Evolutionary conservation across 176 grass and related monocot genomes (phyloP).

Genomic region (Zea luxurians): DNA sequence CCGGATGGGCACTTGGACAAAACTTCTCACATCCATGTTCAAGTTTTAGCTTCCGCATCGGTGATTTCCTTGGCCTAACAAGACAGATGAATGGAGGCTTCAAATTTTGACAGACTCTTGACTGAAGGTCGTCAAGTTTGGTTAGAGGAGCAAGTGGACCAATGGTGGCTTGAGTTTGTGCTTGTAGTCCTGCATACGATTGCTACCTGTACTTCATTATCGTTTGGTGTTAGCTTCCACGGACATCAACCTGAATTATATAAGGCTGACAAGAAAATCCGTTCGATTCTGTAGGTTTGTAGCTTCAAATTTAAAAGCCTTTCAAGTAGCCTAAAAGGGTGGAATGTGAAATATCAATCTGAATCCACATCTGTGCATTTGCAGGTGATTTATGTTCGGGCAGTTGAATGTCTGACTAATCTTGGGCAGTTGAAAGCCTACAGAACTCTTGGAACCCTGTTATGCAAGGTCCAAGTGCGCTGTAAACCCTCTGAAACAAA

Average conservation of each 20-base stretch:
- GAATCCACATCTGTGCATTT: neutral
- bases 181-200: neutral
- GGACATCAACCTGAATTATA: slow-evolving; percentile 32
- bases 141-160: neutral
- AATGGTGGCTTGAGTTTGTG: neutral
- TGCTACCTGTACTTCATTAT: neutral
- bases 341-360: slow-evolving; percentile 21
- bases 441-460: too few relatives aligned
- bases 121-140: neutral
- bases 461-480: too few relatives aligned
- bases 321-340: neutral
- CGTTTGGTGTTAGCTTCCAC: too few relatives aligned
- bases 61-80: slow-evolving; percentile 1
- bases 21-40: slow-evolving; percentile 54
- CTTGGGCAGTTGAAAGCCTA: too few relatives aligned
- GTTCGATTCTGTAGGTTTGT: slow-evolving; percentile 2
- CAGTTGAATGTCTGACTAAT: neutral
- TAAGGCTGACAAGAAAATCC: neutral
- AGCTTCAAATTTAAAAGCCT: neutral
- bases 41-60: slow-evolving; percentile 3
- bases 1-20: slow-evolving; percentile 72
- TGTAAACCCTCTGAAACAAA: too few relatives aligned
- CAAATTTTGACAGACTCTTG: neutral
- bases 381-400: slow-evolving; percentile 10
- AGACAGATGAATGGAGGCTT: slow-evolving; percentile 4